Base-by-base conservation (phyloP, 2,329 filamentous ascomycete genomes). In the Pseudocercospora fijiensis region DNA sequence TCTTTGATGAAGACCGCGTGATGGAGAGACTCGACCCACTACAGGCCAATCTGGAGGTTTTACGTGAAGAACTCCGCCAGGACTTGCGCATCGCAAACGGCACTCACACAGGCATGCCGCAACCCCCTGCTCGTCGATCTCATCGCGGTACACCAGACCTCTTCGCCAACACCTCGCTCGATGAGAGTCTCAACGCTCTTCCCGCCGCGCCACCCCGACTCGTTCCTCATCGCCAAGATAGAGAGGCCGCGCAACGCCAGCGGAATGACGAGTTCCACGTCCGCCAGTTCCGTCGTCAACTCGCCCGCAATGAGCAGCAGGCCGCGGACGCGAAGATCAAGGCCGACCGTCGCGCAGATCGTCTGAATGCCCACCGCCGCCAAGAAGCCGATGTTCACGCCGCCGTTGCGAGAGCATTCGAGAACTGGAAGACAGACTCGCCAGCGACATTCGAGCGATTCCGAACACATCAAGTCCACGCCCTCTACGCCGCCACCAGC, bases 121-220 rank as follows among this genome's bases (percentile, higher is more conserved):
- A 4, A 49, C 45, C 45, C 6, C 45, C 18, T 18, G 20, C 45
- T 24, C 20, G 45, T 49, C 18, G 4, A 3, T 16, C 49, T 30
- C 2, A 16, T 24, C 24, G 26, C 28, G 10, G 26, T 16, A 60
- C 57, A 16, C 41, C 41, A 37, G 13, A 60, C 30, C 57, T 60
- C 3, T 52, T 30, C n/a, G 11, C 18, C 41, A 52, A 60, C 57
- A 60, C 57, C 24, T 51, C 41, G 1, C 57, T 60, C 7, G 57
- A 60, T 11, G 57, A 60, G 41, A 53, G 16, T 16, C 16, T 26
- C 49, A 53, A 53, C 22, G 22, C 26, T 30, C 49, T 53, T 2
- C 49, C 49, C 6, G 16, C 26, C 5, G 24, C 7, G 4, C 26
- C 11, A 1, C 22, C 26, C 0, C 49, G 49, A 27, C 49, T 13